Evolutionary conservation across 768 basidiomycete genomes (phyloP), one percentile per base, ranked within the genome.

Genomic region (Lactifluus echinatus): DNA sequence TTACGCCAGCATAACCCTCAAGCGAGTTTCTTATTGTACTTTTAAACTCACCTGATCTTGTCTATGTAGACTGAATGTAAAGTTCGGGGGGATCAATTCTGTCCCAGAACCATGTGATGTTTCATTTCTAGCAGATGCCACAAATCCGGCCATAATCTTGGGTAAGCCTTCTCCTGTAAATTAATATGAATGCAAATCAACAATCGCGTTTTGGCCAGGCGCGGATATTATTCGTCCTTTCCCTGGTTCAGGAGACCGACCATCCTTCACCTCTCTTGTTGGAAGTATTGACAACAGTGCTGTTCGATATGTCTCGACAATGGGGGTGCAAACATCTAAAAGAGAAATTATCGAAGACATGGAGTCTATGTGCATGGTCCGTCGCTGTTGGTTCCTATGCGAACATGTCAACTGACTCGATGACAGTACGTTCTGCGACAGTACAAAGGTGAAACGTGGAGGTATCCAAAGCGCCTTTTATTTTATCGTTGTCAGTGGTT

Each of bases 211-310:
- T 52, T 48, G 40, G n/a, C 10, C 54, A 87, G 84, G 87, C 60
- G 89, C 89, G 15, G 87, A 91, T 67, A 87, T 88, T 26, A 87
- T 89, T 40, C 89, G 91, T 64, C 89, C 90, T 8, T 78, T 87
- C 8, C 87, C 90, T n/a, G 87, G 88, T 8, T 79, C 87, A 0
- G 79, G 78, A n/a, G 87, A 82, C 15, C 79, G 83, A 3, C 90
- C 90, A 1, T 92, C 89, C 0, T 91, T 87, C 68, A 86, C 89
- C 0, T 76, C 88, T 8, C 73, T 93, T 8, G 89, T 92, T 17
- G 88, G 79, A 31, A 92, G 84, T 60, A 82, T 93, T 28, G 90
- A 93, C 66, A 80, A 80, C 0, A 80, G 84, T 55, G 80, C 78
- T 0, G 84, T 85, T 4, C 89, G 89, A 68, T 93, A 90, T 59